Evolutionary conservation across 352 stramenopile species (phyloP).

Genomic region (Globisporangium emineosum): DNA sequence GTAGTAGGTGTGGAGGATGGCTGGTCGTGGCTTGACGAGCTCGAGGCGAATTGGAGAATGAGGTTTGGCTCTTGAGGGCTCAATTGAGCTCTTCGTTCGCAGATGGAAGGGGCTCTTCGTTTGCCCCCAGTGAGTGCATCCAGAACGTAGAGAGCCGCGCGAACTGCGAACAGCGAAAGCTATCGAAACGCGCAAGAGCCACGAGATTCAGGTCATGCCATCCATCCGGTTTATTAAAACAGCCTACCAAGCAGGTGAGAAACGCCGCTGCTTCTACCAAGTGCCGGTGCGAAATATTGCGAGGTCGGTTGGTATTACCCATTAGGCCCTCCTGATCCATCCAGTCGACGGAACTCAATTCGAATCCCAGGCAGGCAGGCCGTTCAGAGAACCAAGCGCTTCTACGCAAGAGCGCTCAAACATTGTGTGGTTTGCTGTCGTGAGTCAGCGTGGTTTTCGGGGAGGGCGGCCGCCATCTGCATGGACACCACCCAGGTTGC

Average conservation of each 20-base stretch:
- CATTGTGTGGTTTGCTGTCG: neutral
- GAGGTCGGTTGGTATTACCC: neutral
- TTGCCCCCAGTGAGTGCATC: too few species aligned
- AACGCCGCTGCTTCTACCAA: neutral
- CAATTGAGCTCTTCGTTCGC: neutral
- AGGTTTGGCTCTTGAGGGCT: neutral
- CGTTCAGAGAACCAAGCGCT: neutral
- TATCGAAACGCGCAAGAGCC: neutral
- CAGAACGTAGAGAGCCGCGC: neutral
- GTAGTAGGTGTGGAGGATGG: neutral
- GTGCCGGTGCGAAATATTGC: neutral
- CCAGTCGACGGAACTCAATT: neutral
- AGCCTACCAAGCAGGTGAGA: neutral
- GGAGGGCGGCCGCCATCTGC: neutral
- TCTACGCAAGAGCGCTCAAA: neutral
- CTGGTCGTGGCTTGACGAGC: neutral
- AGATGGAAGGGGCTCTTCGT: neutral
- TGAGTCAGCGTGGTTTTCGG: neutral
- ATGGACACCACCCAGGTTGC: conserved; percentile 3
- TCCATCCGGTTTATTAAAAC: neutral
- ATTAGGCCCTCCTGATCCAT: neutral
- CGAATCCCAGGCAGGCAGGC: neutral
- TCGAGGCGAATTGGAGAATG: conserved; percentile 2
- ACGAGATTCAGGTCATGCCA: neutral
- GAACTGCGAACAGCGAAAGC: neutral